Evolutionary conservation across 208 protist genomes (phyloP).

Genomic region (Acanthamoeba sp.): DNA sequence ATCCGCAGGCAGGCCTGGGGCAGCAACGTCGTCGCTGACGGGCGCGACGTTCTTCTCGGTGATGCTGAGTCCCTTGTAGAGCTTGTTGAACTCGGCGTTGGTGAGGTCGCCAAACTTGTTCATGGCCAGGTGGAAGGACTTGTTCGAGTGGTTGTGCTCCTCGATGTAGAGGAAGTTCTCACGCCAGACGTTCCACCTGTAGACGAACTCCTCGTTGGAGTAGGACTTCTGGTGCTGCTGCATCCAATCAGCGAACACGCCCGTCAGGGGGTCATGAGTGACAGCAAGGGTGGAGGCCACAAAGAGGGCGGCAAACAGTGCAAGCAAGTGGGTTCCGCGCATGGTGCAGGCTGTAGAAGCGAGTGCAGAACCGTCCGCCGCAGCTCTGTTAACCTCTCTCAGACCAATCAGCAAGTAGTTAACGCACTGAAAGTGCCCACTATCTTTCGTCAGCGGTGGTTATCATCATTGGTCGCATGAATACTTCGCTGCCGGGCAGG

Average conservation of each 20-base stretch:
- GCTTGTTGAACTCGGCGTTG: conserved; percentile 66
- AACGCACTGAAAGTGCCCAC: no score
- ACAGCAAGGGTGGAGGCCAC: not conserved
- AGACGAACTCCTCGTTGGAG: conserved; percentile 9
- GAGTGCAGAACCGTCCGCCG: no score
- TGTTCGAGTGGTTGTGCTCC: conserved; percentile 1
- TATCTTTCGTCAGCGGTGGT: no score
- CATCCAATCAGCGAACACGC: conserved; percentile 10
- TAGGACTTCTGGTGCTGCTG: not conserved
- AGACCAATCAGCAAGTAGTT: not conserved
- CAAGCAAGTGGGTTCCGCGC: not conserved
- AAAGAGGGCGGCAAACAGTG: not conserved
- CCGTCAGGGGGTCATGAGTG: not conserved
- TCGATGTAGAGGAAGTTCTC: conserved; percentile 34
- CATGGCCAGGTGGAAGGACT: conserved; percentile 76
- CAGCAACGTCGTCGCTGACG: conserved; percentile 6
- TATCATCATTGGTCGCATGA: no score
- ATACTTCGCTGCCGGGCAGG: no score
- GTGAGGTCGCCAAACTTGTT: conserved; percentile 82
- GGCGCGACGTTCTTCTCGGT: not conserved
- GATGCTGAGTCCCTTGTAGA: not conserved
- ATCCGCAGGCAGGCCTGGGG: conserved; percentile 92
- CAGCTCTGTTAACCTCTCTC: not conserved
- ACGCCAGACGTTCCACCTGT: not conserved
- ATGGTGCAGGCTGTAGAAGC: not conserved